Percentiles rank a stretch among this genome's conserved stretches.
These are phyloP conservation scores for Camellia lanceoleosa DNA, from an alignment of 148 eudicot species.

Conservation along the genomic window DNA sequence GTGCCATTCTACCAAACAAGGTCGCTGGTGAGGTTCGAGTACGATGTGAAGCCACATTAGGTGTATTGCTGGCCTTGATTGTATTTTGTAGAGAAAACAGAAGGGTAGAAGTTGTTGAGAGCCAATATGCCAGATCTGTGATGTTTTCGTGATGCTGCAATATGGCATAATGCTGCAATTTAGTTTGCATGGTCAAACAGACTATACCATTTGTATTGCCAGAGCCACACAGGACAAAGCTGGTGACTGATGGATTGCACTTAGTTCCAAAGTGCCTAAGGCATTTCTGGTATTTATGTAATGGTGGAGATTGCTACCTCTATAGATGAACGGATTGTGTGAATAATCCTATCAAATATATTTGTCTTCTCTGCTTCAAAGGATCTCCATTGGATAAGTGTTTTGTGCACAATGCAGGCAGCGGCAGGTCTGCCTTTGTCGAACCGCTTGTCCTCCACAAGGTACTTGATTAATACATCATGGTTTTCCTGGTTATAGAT, in stretches of 20 bases:
- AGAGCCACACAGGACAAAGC: neutral
- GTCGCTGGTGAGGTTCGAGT: conserved; percentile 67
- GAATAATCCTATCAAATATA: conserved; percentile 92
- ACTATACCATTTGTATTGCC: neutral
- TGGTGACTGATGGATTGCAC: neutral
- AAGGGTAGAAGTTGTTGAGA: conserved; percentile 83
- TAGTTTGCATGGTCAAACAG: conserved; percentile 10
- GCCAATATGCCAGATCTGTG: conserved; percentile 79
- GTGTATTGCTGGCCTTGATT: conserved; percentile 80
- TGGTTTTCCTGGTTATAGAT: conserved; percentile 69
- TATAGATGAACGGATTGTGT: conserved; percentile 73
- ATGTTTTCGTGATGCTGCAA: conserved; percentile 68
- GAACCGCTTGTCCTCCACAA: conserved; percentile 79
- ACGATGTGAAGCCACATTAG: conserved; percentile 60
- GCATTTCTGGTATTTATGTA: neutral
- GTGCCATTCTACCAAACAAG: conserved; percentile 91
- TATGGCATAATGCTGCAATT: conserved; percentile 9
- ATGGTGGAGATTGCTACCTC: conserved; percentile 52
- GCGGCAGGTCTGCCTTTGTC: conserved; percentile 83
- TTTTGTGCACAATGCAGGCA: conserved; percentile 84
- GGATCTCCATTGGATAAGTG: conserved; percentile 97
- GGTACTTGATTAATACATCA: conserved; percentile 78
- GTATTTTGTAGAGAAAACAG: conserved; percentile 80
- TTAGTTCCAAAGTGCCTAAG: neutral
- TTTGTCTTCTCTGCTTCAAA: conserved; percentile 94